These are phyloP conservation scores for Eutypella sp. DNA, from an alignment of 2,329 filamentous ascomycete species.

Conservation along the genomic window DNA sequence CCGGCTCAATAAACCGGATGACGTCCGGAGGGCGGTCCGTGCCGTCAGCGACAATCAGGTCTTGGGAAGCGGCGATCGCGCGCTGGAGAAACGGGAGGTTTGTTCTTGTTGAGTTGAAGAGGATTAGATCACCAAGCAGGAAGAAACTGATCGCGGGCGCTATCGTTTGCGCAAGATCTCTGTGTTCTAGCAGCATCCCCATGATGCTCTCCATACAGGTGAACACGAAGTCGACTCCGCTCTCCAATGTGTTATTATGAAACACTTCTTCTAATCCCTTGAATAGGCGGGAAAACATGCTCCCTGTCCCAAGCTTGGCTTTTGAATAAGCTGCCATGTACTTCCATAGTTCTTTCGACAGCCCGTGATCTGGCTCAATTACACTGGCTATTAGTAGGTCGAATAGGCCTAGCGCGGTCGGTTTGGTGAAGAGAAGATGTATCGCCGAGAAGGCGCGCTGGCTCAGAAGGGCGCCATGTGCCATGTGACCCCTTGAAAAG, in stretches of 20 bases:
- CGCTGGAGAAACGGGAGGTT: conserved; percentile 11
- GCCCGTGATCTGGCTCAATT: conserved; percentile 12
- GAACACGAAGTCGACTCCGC: conserved; percentile 13
- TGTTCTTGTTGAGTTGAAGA: conserved; percentile 11
- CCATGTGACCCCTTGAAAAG: conserved; percentile 12
- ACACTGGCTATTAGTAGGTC: conserved; percentile 15
- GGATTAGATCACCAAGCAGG: conserved; percentile 12
- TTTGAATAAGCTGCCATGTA: conserved; percentile 14
- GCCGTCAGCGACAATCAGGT: conserved; percentile 2
- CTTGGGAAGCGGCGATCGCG: conserved; percentile 6
- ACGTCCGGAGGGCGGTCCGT: conserved; percentile 1
- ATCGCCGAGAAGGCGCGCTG: conserved; percentile 14
- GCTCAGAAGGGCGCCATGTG: conserved; percentile 11
- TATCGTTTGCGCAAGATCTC: conserved; percentile 10
- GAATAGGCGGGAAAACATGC: conserved; percentile 11
- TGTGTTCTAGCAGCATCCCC: conserved; percentile 14
- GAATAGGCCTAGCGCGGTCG: conserved; percentile 14
- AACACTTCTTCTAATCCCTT: conserved; percentile 12
- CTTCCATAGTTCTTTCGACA: conserved; percentile 13
- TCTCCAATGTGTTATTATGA: conserved; percentile 8
- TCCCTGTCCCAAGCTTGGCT: conserved; percentile 8
- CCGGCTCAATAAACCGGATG: conserved; percentile 11
- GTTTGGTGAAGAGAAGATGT: conserved; percentile 13
- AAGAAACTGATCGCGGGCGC: conserved; percentile 12
- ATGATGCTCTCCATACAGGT: conserved; percentile 18